phyloP scores from a whole-genome alignment of 208 protist genomes.

The Leishmania mexicana region DNA sequence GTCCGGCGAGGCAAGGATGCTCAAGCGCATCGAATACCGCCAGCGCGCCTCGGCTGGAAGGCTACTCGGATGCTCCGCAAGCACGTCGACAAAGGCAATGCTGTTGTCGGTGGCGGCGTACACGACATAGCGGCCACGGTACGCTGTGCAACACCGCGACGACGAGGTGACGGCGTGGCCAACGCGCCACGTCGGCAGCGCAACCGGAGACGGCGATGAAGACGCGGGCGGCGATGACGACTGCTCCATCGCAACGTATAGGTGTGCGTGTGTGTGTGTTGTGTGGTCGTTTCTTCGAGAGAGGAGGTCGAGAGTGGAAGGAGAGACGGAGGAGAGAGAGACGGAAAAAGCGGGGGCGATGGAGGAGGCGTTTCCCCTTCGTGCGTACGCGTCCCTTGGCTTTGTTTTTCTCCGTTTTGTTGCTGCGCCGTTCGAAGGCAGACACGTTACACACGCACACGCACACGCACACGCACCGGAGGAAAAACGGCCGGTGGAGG shows the following conservation, averaged over 20 bases:
- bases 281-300: background rate
- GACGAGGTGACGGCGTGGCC: conserved; percentile 27
- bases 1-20: conserved; percentile 12
- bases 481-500: too few species aligned
- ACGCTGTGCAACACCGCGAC: conserved; percentile 24
- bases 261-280: conserved; percentile 2
- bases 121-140: conserved; percentile 25
- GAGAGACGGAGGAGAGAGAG: background rate
- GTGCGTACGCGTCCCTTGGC: background rate
- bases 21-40: conserved; percentile 28
- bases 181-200: conserved; percentile 16
- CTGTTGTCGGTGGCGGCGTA: conserved; percentile 23
- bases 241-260: background rate
- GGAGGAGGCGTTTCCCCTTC: background rate
- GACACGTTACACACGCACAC: background rate
- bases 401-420: background rate
- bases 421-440: background rate
- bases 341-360: too few species aligned
- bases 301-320: background rate
- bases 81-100: conserved; percentile 21
- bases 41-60: conserved; percentile 1
- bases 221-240: background rate
- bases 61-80: background rate
- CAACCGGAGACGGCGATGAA: background rate
- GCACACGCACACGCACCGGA: background rate